A percentile compares a stretch with the other conserved stretches of the same genome.
These are phyloP conservation scores for Naumovozyma baii DNA, from an alignment of 805 yeast genomes.

Conservation along the genomic window DNA sequence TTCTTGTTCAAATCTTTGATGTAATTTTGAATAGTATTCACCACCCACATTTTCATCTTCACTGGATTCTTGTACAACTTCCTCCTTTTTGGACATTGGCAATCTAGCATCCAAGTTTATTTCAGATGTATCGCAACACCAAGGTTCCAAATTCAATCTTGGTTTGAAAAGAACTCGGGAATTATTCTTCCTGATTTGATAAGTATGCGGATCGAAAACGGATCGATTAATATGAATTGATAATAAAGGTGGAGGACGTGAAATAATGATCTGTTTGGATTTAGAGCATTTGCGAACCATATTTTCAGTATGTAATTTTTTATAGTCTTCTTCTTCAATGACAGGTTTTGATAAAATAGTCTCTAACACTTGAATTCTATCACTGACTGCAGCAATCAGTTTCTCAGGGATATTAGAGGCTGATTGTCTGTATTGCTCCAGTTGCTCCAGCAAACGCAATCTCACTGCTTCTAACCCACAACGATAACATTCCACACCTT, in stretches of 20 bases:
- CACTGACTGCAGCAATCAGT: constrained; percentile 30
- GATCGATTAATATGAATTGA: constrained; percentile 87
- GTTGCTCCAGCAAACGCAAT: constrained; percentile 38
- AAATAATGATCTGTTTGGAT: constrained; percentile 70
- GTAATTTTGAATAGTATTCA: constrained; percentile 25
- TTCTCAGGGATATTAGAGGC: constrained; percentile 20
- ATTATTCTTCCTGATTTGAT: constrained; percentile 72
- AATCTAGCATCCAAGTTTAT: constrained; percentile 72
- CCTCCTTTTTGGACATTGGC: constrained; percentile 57
- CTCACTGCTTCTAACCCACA: constrained; percentile 66
- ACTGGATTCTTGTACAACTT: constrained; percentile 22
- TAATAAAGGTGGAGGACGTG: constrained; percentile 74
- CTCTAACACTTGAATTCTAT: constrained; percentile 41
- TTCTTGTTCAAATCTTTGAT: constrained; percentile 26
- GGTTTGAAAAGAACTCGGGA: constrained; percentile 73
- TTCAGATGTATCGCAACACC: constrained; percentile 58
- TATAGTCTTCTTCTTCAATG: constrained; percentile 72
- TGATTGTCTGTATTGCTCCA: constrained; percentile 20
- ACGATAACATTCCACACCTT: constrained; percentile 90
- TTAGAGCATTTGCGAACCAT: constrained; percentile 68
- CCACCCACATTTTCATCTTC: constrained; percentile 27
- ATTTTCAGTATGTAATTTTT: constrained; percentile 61
- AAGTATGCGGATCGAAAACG: constrained; percentile 81
- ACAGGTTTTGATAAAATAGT: constrained; percentile 52
- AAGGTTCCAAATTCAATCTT: constrained; percentile 55